Percentiles rank a stretch among this genome's conserved stretches.
These are phyloP conservation scores for Allomyces macrogynus DNA, from an alignment of 192 early-diverging fungal species.

Conservation along the genomic window DNA sequence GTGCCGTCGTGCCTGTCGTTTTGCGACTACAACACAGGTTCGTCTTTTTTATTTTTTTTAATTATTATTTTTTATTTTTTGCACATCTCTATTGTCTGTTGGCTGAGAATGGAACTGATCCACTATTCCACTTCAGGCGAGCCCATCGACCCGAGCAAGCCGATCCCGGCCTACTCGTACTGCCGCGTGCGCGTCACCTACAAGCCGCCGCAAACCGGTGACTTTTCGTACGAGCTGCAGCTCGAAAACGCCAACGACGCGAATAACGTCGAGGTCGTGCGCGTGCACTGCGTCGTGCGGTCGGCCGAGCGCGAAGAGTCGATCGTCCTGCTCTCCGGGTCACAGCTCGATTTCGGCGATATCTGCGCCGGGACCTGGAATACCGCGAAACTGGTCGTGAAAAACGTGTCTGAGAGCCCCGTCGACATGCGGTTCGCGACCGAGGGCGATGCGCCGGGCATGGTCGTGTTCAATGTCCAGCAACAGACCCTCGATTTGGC, in stretches of 20 bases:
- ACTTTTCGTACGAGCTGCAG: conserved; percentile 73
- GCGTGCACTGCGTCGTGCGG: conserved; percentile 61
- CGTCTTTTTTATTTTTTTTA: too few species aligned
- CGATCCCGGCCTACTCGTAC: conserved; percentile 46
- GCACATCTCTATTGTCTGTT: neutral
- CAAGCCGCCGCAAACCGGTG: conserved; percentile 67
- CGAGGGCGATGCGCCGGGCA: neutral
- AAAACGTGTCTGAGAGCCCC: conserved; percentile 55
- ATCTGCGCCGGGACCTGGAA: conserved; percentile 75
- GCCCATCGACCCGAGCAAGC: conserved; percentile 20
- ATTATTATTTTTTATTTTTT: too few species aligned
- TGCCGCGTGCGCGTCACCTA: conserved; percentile 62
- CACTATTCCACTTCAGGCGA: conserved; percentile 10
- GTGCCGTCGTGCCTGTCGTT: conserved; percentile 44
- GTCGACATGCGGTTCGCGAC: conserved; percentile 54
- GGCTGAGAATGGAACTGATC: neutral
- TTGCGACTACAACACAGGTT: conserved; percentile 49
- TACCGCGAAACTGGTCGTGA: conserved; percentile 52
- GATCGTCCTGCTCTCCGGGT: conserved; percentile 39
- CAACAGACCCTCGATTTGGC: neutral
- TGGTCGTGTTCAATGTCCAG: neutral
- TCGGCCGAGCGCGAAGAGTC: conserved; percentile 52
- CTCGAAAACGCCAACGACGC: conserved; percentile 82
- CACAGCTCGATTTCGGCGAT: conserved; percentile 76
- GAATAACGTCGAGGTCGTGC: conserved; percentile 53